Conservation (phyloP, 2,329 filamentous ascomycete genomes). For the Ophiocordyceps camponoti-rufipedis region DNA sequence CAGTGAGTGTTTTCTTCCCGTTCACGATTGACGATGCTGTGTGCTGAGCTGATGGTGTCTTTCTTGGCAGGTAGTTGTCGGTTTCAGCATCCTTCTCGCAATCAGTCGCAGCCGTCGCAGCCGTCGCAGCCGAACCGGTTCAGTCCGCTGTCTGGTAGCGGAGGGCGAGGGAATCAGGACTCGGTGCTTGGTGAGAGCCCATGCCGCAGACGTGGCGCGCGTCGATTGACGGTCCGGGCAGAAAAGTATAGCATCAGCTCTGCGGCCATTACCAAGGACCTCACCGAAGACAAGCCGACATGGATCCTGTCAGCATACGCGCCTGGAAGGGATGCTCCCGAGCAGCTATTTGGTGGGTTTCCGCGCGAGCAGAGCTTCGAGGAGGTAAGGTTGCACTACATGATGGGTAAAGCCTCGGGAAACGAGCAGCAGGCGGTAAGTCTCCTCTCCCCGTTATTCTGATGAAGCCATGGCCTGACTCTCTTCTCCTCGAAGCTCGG, state of each 20-base stretch:
- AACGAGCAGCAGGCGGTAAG: slow-evolving; percentile 36
- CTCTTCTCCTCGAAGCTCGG: slow-evolving; percentile 25
- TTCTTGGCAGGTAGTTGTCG: slow-evolving; percentile 27
- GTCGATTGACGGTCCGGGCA: slow-evolving; percentile 2
- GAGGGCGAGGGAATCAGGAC: slow-evolving; percentile 8
- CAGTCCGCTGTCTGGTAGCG: slow-evolving; percentile 23
- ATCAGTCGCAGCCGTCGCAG: slow-evolving; percentile 9
- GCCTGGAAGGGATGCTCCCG: slow-evolving; percentile 57
- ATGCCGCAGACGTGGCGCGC: no score
- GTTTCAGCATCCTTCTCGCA: slow-evolving; percentile 30
- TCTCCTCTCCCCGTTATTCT: background rate
- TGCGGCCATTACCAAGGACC: slow-evolving; percentile 44
- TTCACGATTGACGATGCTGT: no score
- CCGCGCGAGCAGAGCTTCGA: slow-evolving; percentile 74
- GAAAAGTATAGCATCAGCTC: slow-evolving; percentile 33
- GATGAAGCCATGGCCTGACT: background rate
- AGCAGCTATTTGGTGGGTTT: slow-evolving; percentile 66
- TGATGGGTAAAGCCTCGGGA: slow-evolving; percentile 37
- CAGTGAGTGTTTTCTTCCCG: slow-evolving; percentile 17
- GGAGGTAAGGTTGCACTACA: slow-evolving; percentile 65
- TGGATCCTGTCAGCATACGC: slow-evolving; percentile 83
- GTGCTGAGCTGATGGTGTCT: background rate
- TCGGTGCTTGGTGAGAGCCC: slow-evolving; percentile 6
- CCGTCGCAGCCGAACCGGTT: slow-evolving; percentile 32
- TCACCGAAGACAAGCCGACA: slow-evolving; percentile 52